These are phyloP conservation scores for Orbilia blumenaviensis DNA, from an alignment of 2,329 filamentous ascomycete genomes.

Conservation along the genomic window DNA sequence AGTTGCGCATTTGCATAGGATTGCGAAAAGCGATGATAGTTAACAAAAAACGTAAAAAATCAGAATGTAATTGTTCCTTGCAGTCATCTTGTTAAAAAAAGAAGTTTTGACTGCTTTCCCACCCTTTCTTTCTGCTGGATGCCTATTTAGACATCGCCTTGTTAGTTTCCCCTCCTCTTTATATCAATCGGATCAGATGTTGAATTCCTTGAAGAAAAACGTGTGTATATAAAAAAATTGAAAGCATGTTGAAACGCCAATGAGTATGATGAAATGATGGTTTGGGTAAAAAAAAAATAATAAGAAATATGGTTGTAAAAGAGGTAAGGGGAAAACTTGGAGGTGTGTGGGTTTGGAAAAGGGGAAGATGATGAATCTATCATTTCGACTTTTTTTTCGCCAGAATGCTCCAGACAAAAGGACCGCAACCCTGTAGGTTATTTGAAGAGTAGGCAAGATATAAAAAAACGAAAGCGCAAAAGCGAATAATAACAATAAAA, in stretches of 20 bases:
- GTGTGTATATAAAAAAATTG: background rate
- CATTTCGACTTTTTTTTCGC: constrained; percentile 20
- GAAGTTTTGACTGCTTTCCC: no score
- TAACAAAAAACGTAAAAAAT: background rate
- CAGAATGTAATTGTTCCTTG: no score
- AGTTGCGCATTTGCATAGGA: background rate
- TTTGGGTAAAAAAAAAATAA: constrained; percentile 18
- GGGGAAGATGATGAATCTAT: constrained; percentile 22
- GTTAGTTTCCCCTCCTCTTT: background rate
- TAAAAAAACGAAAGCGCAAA: background rate
- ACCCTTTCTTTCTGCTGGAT: no score
- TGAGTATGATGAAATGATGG: background rate
- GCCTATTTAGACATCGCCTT: no score
- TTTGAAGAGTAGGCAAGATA: background rate
- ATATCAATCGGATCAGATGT: background rate
- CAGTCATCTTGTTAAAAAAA: background rate
- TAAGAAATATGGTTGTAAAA: background rate
- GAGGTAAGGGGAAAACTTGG: no score
- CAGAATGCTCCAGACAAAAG: constrained; percentile 2
- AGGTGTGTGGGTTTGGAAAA: background rate
- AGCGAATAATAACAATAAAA: background rate
- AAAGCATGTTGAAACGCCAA: constrained; percentile 44
- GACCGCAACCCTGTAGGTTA: background rate
- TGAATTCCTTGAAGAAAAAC: background rate
- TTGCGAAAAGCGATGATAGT: no score